Evolutionary conservation across 495 filamentous ascomycete species (phyloP).

Genomic region (Monascus purpureus): DNA sequence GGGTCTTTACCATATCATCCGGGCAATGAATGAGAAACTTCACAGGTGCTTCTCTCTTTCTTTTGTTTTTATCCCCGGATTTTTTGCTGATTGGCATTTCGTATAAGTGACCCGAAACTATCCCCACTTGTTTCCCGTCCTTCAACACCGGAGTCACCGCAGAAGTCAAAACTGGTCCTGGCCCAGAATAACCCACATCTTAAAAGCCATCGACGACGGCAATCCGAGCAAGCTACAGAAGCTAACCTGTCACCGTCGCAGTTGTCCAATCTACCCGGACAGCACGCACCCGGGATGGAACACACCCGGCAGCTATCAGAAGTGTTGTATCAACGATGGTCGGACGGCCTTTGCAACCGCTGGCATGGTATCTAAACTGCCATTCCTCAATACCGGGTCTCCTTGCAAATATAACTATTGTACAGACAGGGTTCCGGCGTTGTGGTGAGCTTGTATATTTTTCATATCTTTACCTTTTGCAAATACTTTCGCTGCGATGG

Average conservation of each 20-base stretch:
- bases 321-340: slow-evolving; percentile 81
- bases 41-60: slow-evolving; percentile 23
- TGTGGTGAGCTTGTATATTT: slow-evolving; percentile 9
- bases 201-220: slow-evolving; percentile 58
- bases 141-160: slow-evolving; percentile 27
- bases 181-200: slow-evolving; percentile 78
- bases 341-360: slow-evolving; percentile 64
- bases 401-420: too few relatives aligned
- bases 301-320: slow-evolving; percentile 81
- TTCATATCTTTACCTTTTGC: too few relatives aligned
- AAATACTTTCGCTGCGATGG: too few relatives aligned
- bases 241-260: slow-evolving; percentile 20
- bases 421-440: slow-evolving; percentile 17
- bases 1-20: slow-evolving; percentile 72
- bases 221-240: slow-evolving; percentile 36
- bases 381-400: slow-evolving; percentile 8
- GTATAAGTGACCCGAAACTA: slow-evolving; percentile 40
- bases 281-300: slow-evolving; percentile 64
- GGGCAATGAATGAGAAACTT: slow-evolving; percentile 48
- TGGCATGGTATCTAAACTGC: slow-evolving; percentile 47
- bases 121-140: slow-evolving; percentile 29
- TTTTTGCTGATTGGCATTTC: too few relatives aligned
- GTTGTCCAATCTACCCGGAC: slow-evolving; percentile 28
- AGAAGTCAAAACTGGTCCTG: slow-evolving; percentile 53
- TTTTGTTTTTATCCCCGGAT: too few relatives aligned